Percentiles rank a stretch among this genome's conserved stretches.
Evolutionary conservation across 139 green algal genomes (phyloP).

Genomic region (Coelastrella sp.): DNA sequence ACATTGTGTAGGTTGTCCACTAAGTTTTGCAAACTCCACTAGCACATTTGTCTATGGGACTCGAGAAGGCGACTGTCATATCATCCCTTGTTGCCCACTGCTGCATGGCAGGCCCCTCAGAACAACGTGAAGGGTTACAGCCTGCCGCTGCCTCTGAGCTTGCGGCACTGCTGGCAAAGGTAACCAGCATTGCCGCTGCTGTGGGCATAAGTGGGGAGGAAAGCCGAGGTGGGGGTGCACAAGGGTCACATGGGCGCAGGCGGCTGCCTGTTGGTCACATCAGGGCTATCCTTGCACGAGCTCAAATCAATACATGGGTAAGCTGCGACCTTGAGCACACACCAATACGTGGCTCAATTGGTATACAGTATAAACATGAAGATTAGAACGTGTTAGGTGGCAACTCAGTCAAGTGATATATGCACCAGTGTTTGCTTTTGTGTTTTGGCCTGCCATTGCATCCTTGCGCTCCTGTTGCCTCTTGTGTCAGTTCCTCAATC

Average conservation of each 20-base stretch:
- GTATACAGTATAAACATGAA: background rate
- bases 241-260: slow-evolving; percentile 63
- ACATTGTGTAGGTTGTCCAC: background rate
- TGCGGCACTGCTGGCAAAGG: slow-evolving; percentile 52
- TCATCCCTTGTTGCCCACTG: background rate
- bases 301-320: slow-evolving; percentile 51
- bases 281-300: slow-evolving; percentile 52
- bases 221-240: slow-evolving; percentile 53
- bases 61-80: too few species aligned
- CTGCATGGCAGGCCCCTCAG: background rate
- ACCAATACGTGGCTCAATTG: background rate
- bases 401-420: background rate
- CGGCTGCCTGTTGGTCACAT: slow-evolving; percentile 58
- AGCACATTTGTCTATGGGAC: too few species aligned
- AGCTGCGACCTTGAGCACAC: background rate
- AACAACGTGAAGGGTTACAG: slow-evolving; percentile 19
- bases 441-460: too few species aligned
- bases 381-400: background rate
- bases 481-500: too few species aligned
- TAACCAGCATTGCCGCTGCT: slow-evolving; percentile 50
- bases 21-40: too few species aligned
- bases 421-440: too few species aligned
- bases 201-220: slow-evolving; percentile 60
- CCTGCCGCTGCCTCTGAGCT: slow-evolving; percentile 52
- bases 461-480: too few species aligned